Conservation (phyloP, 305 asterid genomes). For the Withania somnifera region DNA sequence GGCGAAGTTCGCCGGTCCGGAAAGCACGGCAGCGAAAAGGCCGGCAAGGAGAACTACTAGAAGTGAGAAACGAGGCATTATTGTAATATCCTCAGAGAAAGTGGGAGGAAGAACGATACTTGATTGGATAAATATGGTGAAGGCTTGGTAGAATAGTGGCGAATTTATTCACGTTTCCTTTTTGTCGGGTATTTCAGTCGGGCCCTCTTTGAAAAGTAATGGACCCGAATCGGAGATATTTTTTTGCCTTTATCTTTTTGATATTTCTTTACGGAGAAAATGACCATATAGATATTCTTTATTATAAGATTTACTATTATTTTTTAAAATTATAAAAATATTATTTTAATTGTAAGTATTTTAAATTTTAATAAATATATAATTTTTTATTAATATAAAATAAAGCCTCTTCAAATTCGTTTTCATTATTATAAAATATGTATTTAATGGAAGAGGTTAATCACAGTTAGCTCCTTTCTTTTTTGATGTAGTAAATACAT, state of each 20-base stretch:
- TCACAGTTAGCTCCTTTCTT: too few relatives aligned
- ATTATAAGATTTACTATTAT: too few relatives aligned
- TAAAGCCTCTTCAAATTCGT: too few relatives aligned
- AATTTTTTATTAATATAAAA: too few relatives aligned
- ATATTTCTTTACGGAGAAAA: background rate
- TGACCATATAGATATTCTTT: too few relatives aligned
- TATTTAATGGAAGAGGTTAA: too few relatives aligned
- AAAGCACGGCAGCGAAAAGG: slow-evolving; percentile 27
- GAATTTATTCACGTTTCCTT: background rate
- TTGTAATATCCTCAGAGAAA: background rate
- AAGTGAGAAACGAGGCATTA: slow-evolving; percentile 35
- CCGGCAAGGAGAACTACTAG: slow-evolving; percentile 15
- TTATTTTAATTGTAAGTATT: too few relatives aligned
- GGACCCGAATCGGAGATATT: too few relatives aligned
- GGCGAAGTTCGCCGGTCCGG: slow-evolving; percentile 17
- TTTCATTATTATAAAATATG: too few relatives aligned
- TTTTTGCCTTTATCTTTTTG: background rate
- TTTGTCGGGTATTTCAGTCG: background rate
- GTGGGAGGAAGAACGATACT: background rate
- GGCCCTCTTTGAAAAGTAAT: background rate
- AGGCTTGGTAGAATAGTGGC: background rate
- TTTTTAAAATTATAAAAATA: too few relatives aligned
- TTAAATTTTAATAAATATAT: too few relatives aligned
- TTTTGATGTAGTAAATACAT: too few relatives aligned
- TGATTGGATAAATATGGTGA: background rate